These are phyloP conservation scores for Botrytis elliptica DNA, from an alignment of 2,329 filamentous ascomycete species.

Conservation along the genomic window DNA sequence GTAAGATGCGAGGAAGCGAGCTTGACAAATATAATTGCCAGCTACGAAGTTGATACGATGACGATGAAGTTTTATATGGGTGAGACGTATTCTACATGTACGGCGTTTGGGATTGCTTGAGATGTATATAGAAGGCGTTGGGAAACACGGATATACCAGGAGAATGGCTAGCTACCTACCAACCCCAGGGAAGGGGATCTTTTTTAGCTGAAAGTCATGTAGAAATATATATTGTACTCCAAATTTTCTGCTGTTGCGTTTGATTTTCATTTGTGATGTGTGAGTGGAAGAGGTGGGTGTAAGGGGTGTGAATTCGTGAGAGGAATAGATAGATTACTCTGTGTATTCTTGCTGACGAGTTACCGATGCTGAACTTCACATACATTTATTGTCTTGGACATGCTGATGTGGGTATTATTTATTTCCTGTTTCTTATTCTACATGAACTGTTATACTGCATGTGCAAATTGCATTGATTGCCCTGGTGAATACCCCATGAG, in stretches of 20 bases:
- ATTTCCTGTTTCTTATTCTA: background rate
- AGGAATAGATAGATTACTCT: background rate
- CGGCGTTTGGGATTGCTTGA: background rate
- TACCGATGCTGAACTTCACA: background rate
- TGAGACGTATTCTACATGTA: background rate
- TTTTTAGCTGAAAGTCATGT: slow-evolving; percentile 23
- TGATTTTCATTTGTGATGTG: background rate
- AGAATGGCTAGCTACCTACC: slow-evolving; percentile 22
- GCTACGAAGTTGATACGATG: background rate
- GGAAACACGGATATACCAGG: slow-evolving; percentile 8
- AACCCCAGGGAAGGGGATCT: background rate
- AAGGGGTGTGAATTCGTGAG: too few relatives aligned
- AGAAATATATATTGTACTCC: slow-evolving; percentile 24
- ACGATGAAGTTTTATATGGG: background rate
- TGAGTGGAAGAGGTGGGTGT: background rate
- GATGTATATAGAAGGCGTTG: background rate
- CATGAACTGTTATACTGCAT: background rate
- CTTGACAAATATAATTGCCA: background rate
- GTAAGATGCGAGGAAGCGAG: background rate
- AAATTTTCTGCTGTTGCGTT: background rate
- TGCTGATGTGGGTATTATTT: background rate
- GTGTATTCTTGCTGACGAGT: background rate
- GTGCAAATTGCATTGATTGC: background rate
- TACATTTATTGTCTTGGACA: background rate
- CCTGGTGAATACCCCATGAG: background rate